Percentiles rank a stretch among this genome's conserved stretches.
Evolutionary conservation across 83 land plant genomes (phyloP).

Genomic region (Picea mariana): DNA sequence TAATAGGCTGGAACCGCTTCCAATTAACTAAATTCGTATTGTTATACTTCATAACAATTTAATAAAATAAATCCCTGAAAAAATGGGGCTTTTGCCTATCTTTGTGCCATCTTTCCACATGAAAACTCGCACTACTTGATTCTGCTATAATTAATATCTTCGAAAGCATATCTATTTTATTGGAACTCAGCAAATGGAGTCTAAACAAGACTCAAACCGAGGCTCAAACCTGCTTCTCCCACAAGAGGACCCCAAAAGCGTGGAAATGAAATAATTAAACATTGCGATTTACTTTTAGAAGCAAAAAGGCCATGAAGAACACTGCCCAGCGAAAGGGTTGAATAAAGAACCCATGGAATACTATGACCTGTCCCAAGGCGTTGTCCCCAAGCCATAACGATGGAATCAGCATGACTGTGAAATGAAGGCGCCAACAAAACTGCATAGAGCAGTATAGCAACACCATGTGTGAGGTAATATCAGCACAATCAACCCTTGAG

Average conservation of each 20-base stretch:
- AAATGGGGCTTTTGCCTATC: no score
- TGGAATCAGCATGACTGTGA: conserved; percentile 84
- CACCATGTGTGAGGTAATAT: conserved; percentile 65
- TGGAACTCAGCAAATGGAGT: no score
- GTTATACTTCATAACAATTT: no score
- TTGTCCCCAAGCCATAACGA: conserved; percentile 91
- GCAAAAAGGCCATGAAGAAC: conserved; percentile 80
- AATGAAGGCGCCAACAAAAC: conserved; percentile 86
- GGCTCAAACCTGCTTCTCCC: conserved; percentile 51
- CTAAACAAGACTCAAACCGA: conserved; percentile 69
- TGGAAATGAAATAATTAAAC: conserved; percentile 30
- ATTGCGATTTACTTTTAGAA: conserved; percentile 47
- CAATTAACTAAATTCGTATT: no score
- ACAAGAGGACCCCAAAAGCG: conserved; percentile 22
- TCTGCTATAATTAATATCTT: not conserved
- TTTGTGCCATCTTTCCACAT: no score
- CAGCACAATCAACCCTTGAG: conserved; percentile 72
- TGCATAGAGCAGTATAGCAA: conserved; percentile 80
- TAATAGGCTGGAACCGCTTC: no score
- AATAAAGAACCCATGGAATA: conserved; percentile 79
- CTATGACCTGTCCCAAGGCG: conserved; percentile 69
- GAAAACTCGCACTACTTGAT: no score
- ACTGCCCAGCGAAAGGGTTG: conserved; percentile 69
- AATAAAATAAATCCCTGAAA: no score
- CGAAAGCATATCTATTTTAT: no score